A percentile compares a stretch with the other conserved stretches of the same genome.
These are phyloP conservation scores for Claviceps maximensis DNA, from an alignment of 2,329 filamentous ascomycete genomes.

Conservation along the genomic window DNA sequence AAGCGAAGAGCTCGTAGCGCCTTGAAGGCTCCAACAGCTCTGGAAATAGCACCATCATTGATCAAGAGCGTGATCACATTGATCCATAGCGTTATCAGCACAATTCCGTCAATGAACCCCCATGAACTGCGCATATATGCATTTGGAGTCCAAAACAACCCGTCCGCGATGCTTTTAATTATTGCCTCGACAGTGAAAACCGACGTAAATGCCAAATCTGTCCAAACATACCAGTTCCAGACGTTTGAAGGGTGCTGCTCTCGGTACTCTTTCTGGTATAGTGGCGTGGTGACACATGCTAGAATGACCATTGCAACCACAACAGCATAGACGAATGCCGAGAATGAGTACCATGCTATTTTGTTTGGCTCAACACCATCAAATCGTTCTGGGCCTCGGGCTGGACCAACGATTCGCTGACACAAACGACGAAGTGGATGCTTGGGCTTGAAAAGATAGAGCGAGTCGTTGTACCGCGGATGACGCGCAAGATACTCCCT, in stretches of 20 bases:
- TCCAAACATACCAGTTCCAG: constrained; percentile 89
- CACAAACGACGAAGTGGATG: constrained; percentile 73
- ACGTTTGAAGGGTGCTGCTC: constrained; percentile 42
- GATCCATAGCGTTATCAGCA: constrained; percentile 88
- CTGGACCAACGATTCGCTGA: constrained; percentile 81
- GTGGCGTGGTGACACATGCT: constrained; percentile 83
- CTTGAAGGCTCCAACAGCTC: constrained; percentile 93
- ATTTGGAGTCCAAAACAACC: constrained; percentile 92
- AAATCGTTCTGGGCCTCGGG: constrained; percentile 72
- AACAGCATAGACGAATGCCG: constrained; percentile 81
- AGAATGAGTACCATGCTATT: constrained; percentile 83
- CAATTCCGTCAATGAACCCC: constrained; percentile 89
- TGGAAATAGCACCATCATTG: constrained; percentile 71
- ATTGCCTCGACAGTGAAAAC: constrained; percentile 76
- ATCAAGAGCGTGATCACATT: constrained; percentile 76
- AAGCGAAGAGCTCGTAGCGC: constrained; percentile 81
- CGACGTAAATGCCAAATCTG: constrained; percentile 76
- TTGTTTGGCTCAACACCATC: constrained; percentile 85
- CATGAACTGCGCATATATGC: constrained; percentile 93
- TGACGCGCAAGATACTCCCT: constrained; percentile 79
- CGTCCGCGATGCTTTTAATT: constrained; percentile 91
- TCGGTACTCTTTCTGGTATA: constrained; percentile 87
- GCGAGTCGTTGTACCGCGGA: constrained; percentile 81
- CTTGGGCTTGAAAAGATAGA: constrained; percentile 71
- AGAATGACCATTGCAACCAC: constrained; percentile 97